Conservation (phyloP, 371 early-diverging fungal genomes). For the Zychaea mexicana region DNA sequence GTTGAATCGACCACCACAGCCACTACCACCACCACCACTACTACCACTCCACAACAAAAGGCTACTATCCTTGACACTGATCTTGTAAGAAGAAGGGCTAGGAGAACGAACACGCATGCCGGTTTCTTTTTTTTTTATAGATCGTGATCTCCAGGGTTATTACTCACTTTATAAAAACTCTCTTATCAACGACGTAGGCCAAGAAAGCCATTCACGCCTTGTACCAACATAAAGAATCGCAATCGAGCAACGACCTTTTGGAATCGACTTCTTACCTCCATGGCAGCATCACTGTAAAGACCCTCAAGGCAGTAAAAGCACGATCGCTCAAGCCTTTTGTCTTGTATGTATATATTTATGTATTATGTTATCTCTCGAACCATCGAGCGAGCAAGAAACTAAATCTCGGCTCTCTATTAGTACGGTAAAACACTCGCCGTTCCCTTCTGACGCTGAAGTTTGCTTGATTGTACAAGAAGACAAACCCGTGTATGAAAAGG, state of each 20-base stretch:
- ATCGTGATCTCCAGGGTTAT: too few relatives aligned
- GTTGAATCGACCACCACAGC: too few relatives aligned
- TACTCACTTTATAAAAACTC: not conserved
- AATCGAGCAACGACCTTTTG: not conserved
- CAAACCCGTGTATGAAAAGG: not conserved
- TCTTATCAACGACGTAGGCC: not conserved
- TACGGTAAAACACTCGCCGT: not conserved
- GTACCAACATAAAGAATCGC: not conserved
- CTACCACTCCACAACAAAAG: too few relatives aligned
- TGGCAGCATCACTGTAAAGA: not conserved
- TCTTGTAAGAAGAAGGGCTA: not conserved
- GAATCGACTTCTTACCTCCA: not conserved
- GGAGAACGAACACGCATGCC: too few relatives aligned
- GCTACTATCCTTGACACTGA: not conserved
- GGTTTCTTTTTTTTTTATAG: too few relatives aligned
- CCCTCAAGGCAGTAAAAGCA: not conserved
- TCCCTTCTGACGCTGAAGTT: not conserved
- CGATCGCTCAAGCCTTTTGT: slow-evolving; percentile 1
- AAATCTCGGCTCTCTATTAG: not conserved
- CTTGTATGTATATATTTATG: not conserved
- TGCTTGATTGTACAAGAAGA: not conserved
- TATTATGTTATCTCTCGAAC: too few relatives aligned
- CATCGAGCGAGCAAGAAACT: not conserved
- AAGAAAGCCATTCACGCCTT: not conserved
- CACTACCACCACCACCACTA: not conserved